Percentiles rank a stretch among this genome's conserved stretches.
Conservation (phyloP, 257 asterid species). For the Forsythia viridissima region DNA sequence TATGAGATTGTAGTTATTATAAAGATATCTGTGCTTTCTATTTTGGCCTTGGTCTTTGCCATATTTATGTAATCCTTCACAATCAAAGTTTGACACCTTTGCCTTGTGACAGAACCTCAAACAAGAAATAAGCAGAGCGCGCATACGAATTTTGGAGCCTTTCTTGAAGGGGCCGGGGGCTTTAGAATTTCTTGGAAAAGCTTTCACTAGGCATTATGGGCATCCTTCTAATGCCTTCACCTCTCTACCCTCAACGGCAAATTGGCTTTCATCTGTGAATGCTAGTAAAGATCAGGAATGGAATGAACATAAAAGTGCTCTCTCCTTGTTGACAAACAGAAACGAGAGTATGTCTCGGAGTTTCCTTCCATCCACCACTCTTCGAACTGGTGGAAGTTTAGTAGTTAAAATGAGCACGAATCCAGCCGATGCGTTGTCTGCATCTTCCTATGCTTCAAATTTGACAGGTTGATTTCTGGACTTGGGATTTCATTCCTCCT, state of each 20-base stretch:
- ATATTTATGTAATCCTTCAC: background rate
- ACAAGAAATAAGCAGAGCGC: conserved; percentile 85
- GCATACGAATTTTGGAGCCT: conserved; percentile 78
- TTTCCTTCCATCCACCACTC: conserved; percentile 66
- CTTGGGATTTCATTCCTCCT: background rate
- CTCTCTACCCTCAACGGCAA: conserved; percentile 61
- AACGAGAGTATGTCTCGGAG: conserved; percentile 33
- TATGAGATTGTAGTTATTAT: background rate
- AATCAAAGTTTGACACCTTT: background rate
- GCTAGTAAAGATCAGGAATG: conserved; percentile 63
- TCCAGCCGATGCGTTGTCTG: conserved; percentile 37
- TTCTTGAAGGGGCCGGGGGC: conserved; percentile 82
- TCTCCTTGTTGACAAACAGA: conserved; percentile 39
- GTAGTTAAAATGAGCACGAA: conserved; percentile 38
- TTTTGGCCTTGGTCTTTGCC: background rate
- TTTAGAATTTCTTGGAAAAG: conserved; percentile 65
- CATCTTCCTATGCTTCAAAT: conserved; percentile 33
- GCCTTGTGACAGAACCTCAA: conserved; percentile 60
- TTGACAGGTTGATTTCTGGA: conserved; percentile 40
- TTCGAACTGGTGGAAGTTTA: conserved; percentile 78
- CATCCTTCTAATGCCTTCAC: conserved; percentile 59
- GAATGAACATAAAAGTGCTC: conserved; percentile 54
- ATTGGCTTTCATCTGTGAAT: conserved; percentile 60
- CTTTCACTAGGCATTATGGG: conserved; percentile 70
- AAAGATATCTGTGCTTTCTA: background rate